These are phyloP conservation scores for Cutaneotrichosporon spelunceum DNA, from an alignment of 1,284 basidiomycete genomes.

Conservation along the genomic window DNA sequence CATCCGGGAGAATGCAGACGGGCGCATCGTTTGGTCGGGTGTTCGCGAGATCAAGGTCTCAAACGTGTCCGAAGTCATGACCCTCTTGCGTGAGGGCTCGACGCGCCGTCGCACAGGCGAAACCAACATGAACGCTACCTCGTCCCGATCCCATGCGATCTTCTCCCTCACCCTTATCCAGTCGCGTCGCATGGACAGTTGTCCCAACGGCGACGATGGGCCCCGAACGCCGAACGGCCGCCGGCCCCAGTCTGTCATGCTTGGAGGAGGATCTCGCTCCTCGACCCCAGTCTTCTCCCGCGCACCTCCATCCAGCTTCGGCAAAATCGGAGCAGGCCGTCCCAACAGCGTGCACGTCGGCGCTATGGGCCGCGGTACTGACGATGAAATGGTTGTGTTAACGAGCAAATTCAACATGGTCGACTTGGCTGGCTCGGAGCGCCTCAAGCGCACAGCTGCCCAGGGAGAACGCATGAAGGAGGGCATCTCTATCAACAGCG, in stretches of 20 bases:
- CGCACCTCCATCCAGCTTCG: conserved; percentile 21
- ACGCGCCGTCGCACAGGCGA: conserved; percentile 89
- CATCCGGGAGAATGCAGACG: conserved; percentile 94
- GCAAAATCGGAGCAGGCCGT: conserved; percentile 52
- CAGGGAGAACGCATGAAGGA: conserved; percentile 94
- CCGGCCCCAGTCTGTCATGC: conserved; percentile 24
- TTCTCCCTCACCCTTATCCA: conserved; percentile 93
- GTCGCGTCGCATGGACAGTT: conserved; percentile 40
- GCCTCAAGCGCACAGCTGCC: conserved; percentile 89
- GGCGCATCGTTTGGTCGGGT: conserved; percentile 95
- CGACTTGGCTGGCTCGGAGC: conserved; percentile 92
- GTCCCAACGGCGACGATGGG: conserved; percentile 11
- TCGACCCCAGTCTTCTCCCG: conserved; percentile 22
- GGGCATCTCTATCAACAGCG: conserved; percentile 95
- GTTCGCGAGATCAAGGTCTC: conserved; percentile 84
- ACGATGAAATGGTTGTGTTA: conserved; percentile 77
- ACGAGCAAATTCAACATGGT: conserved; percentile 98
- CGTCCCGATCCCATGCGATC: conserved; percentile 96
- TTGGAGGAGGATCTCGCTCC: conserved; percentile 20
- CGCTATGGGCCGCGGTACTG: conserved; percentile 58
- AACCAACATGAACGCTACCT: conserved; percentile 98
- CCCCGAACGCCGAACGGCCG: conserved; percentile 22
- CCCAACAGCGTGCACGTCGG: conserved; percentile 60
- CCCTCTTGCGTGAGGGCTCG: conserved; percentile 80
- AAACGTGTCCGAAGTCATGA: conserved; percentile 84